Conservation (phyloP, 441 rosid genomes). For the Pelargonium fulgidum region DNA sequence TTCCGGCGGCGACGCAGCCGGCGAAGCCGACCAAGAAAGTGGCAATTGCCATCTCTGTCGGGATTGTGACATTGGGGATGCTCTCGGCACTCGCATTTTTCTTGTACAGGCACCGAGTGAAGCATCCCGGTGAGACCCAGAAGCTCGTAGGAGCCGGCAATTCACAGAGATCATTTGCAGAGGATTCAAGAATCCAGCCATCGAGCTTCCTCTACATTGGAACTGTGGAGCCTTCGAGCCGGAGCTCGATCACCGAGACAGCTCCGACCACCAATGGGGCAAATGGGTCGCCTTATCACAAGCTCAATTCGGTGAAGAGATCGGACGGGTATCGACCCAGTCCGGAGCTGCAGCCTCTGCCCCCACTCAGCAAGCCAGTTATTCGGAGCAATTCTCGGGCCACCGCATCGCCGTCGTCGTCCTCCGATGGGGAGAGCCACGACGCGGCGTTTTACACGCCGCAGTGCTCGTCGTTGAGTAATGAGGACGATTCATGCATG, state of each 20-base stretch:
- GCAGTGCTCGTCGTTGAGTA: constrained; percentile 58
- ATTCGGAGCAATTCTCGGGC: constrained; percentile 33
- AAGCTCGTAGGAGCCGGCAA: constrained; percentile 53
- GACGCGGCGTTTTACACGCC: constrained; percentile 68
- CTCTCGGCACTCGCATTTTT: constrained; percentile 82
- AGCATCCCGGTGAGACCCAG: constrained; percentile 54
- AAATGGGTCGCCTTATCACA: constrained; percentile 65
- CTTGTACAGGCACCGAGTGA: constrained; percentile 62
- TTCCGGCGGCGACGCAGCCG: constrained; percentile 59
- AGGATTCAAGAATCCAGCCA: constrained; percentile 54
- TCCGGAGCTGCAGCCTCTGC: constrained; percentile 89
- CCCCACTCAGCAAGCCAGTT: constrained; percentile 50
- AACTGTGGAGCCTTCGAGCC: constrained; percentile 60
- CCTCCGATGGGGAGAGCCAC: constrained; percentile 58
- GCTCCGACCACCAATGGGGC: constrained; percentile 25
- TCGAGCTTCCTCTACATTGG: constrained; percentile 83
- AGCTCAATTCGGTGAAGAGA: constrained; percentile 56
- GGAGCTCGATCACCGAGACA: constrained; percentile 35
- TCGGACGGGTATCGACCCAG: constrained; percentile 88
- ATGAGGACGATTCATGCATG: constrained; percentile 59
- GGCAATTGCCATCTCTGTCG: constrained; percentile 80
- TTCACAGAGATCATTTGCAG: constrained; percentile 40
- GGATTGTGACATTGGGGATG: constrained; percentile 92
- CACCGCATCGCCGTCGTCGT: constrained; percentile 29
- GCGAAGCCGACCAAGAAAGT: constrained; percentile 70